These are phyloP conservation scores for Cyclaneusma minus DNA, from an alignment of 2,329 filamentous ascomycete species.

Conservation along the genomic window DNA sequence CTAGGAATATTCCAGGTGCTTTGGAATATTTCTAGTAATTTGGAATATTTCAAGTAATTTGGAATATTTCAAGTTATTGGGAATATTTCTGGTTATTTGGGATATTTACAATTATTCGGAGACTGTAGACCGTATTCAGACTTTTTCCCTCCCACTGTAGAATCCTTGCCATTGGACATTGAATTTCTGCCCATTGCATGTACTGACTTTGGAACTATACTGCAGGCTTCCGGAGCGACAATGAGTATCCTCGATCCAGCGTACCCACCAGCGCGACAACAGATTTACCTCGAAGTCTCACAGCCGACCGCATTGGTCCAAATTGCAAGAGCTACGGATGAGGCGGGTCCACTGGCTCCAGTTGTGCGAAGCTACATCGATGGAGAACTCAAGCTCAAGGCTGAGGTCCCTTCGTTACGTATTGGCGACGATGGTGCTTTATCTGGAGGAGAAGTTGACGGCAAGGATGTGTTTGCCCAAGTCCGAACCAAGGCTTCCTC, in stretches of 20 bases:
- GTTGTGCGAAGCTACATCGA: slow-evolving; percentile 51
- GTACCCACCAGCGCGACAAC: slow-evolving; percentile 68
- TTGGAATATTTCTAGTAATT: no score
- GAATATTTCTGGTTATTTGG: no score
- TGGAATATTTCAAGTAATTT: no score
- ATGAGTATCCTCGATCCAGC: slow-evolving; percentile 61
- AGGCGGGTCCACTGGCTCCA: slow-evolving; percentile 46
- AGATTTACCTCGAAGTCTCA: slow-evolving; percentile 70
- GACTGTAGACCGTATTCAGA: no score
- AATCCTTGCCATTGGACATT: slow-evolving; percentile 12
- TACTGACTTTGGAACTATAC: no score
- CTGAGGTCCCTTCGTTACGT: slow-evolving; percentile 57
- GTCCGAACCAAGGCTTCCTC: slow-evolving; percentile 33
- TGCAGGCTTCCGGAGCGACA: slow-evolving; percentile 43
- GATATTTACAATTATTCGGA: no score
- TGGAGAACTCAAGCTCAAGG: slow-evolving; percentile 55
- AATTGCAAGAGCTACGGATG: slow-evolving; percentile 56
- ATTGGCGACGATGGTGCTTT: slow-evolving; percentile 58
- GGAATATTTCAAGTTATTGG: no score
- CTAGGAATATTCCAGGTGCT: no score
- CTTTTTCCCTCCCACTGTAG: no score
- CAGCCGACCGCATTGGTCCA: slow-evolving; percentile 56
- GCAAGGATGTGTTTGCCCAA: slow-evolving; percentile 51
- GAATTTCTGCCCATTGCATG: background rate
- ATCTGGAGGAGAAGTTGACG: slow-evolving; percentile 49